These are phyloP conservation scores for Metarhizium brunneum DNA, from an alignment of 2,329 filamentous ascomycete species.

Conservation along the genomic window DNA sequence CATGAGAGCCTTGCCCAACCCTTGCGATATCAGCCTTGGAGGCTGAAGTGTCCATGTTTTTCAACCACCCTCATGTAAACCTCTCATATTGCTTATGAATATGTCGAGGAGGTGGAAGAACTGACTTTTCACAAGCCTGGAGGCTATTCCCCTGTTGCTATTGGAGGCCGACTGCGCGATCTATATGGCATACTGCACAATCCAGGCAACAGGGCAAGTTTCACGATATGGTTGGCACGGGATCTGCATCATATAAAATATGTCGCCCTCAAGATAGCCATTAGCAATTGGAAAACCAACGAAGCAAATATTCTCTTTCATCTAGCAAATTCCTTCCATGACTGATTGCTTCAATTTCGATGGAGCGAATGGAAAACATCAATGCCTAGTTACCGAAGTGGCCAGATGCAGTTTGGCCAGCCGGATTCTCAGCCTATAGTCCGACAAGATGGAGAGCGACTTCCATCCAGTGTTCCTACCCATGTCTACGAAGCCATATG, in stretches of 20 bases:
- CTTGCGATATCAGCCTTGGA: too few relatives aligned
- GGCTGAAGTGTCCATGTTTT: too few relatives aligned
- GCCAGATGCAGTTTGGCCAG: slow-evolving; percentile 16
- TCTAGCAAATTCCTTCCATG: slow-evolving; percentile 3
- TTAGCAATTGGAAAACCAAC: slow-evolving; percentile 11
- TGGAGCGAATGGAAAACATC: slow-evolving; percentile 19
- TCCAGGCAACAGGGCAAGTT: neutral
- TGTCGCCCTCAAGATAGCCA: slow-evolving; percentile 23
- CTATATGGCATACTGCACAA: slow-evolving; percentile 1
- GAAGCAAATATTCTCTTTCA: slow-evolving; percentile 15
- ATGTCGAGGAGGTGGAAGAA: neutral
- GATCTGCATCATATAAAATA: slow-evolving; percentile 10
- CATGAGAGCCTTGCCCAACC: too few relatives aligned
- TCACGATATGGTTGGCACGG: neutral
- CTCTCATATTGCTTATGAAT: neutral
- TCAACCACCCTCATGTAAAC: too few relatives aligned
- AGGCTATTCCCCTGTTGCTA: neutral
- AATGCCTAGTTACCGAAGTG: slow-evolving; percentile 15
- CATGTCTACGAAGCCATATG: slow-evolving; percentile 22
- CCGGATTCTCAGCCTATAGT: slow-evolving; percentile 14
- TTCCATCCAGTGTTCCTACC: slow-evolving; percentile 17
- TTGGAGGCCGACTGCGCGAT: neutral
- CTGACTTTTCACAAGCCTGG: neutral
- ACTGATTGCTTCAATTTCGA: slow-evolving; percentile 15
- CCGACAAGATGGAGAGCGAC: slow-evolving; percentile 6